Conservation (phyloP, 2,329 filamentous ascomycete genomes). For the Pseudogymnoascus sp. region DNA sequence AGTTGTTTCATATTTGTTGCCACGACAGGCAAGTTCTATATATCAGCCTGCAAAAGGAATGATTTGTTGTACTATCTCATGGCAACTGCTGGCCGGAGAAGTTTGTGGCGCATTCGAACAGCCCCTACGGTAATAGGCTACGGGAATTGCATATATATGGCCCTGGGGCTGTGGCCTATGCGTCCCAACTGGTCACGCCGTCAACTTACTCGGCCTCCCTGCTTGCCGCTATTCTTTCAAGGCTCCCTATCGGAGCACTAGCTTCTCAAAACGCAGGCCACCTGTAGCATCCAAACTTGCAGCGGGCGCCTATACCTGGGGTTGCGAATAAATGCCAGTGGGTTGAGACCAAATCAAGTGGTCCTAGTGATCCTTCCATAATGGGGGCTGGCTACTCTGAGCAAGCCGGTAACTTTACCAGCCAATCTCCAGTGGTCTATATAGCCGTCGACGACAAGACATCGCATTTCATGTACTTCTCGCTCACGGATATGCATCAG, state of each 20-base stretch:
- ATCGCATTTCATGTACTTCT: background rate
- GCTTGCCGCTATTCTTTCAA: background rate
- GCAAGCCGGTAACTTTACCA: background rate
- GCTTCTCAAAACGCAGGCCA: background rate
- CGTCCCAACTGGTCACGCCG: background rate
- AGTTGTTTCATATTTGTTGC: background rate
- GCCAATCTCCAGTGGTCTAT: constrained; percentile 1
- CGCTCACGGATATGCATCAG: background rate
- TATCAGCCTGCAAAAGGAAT: background rate
- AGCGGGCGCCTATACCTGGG: background rate
- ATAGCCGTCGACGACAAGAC: background rate
- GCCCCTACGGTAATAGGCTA: background rate
- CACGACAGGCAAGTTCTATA: background rate
- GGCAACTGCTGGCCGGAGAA: background rate
- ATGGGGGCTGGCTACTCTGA: background rate
- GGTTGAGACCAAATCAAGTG: background rate
- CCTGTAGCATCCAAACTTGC: background rate
- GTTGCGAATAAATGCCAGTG: background rate
- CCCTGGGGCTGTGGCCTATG: background rate
- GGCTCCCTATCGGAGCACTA: background rate
- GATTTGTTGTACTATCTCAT: background rate
- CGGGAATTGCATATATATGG: background rate
- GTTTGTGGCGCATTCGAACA: background rate
- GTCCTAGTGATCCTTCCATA: background rate
- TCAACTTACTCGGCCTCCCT: background rate